Evolutionary conservation across 163 green algal genomes (phyloP), one percentile per base, ranked within the genome.

Genomic region (Coccomyxa subellipsoidea): DNA sequence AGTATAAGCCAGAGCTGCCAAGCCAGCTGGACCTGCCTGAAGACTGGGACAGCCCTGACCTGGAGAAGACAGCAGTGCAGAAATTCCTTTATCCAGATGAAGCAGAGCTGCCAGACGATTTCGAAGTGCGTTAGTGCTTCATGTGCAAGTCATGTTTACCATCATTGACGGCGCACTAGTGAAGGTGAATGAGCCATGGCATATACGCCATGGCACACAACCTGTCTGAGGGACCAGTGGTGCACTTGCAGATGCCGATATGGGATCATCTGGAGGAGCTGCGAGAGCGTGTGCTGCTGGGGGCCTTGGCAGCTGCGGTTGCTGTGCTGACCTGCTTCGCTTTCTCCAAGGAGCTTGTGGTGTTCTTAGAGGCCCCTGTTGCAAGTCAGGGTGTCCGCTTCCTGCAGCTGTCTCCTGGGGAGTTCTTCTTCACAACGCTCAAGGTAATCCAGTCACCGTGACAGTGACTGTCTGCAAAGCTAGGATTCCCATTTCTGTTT

Each of bases 191-290:
- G n/a, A n/a, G n/a, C n/a, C n/a, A n/a, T n/a, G n/a, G n/a, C n/a
- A n/a, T n/a, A n/a, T n/a, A n/a, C n/a, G n/a, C n/a, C n/a, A n/a
- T n/a, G n/a, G n/a, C n/a, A n/a, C n/a, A n/a, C n/a, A n/a, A n/a
- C n/a, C n/a, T n/a, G n/a, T 7, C 2, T 18, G 5, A 59, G 47
- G 15, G 23, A 54, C 15, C 34, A 38, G 75, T 38, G 73, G 36
- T 82, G 79, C 69, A 18, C 7, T 36, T 73, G 66, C 66, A 73
- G 76, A 86, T 89, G 82, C 79, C 83, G 27, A 97, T 99, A 53
- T 99, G 96, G 96, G 96, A 99, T 86, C 96, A 99, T 87, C 85
- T 99, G 36, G 96, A 98, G 70, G 96, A 99, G 90, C 88, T 99
- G 76, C 84, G 96, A 0, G 93, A 98, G 83, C 84, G 91, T 10